Percentiles rank a stretch among this genome's conserved stretches.
Evolutionary conservation across 148 eudicot genomes (phyloP).

Genomic region (Rhododendron mucronatum): DNA sequence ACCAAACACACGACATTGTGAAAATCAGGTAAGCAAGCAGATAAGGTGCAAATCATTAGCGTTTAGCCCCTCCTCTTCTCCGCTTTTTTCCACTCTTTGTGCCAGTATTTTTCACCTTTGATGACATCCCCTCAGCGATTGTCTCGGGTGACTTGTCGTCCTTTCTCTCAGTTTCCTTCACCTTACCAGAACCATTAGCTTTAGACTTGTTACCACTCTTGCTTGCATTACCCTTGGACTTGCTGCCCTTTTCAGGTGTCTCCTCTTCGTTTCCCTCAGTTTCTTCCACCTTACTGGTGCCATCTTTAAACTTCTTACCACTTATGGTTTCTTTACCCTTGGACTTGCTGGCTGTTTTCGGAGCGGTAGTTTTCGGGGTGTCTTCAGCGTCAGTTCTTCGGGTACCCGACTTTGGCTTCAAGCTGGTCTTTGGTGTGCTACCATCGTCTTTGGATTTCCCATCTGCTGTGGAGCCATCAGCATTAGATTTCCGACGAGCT

Average conservation of each 20-base stretch:
- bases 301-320: slow-evolving; percentile 30
- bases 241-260: slow-evolving; percentile 21
- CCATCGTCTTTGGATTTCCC: slow-evolving; percentile 38
- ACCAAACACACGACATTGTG: neutral
- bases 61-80: slow-evolving; percentile 8
- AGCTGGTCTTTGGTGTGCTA: slow-evolving; percentile 19
- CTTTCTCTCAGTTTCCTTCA: slow-evolving; percentile 34
- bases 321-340: slow-evolving; percentile 41
- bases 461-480: slow-evolving; percentile 10
- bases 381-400: slow-evolving; percentile 20
- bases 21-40: neutral
- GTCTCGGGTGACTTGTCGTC: slow-evolving; percentile 28
- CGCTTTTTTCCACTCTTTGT: slow-evolving; percentile 31
- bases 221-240: neutral
- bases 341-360: slow-evolving; percentile 28
- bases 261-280: slow-evolving; percentile 29
- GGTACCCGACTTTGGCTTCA: slow-evolving; percentile 27
- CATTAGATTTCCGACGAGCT: slow-evolving; percentile 12
- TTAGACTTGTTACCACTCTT: slow-evolving; percentile 29
- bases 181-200: slow-evolving; percentile 29
- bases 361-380: slow-evolving; percentile 16
- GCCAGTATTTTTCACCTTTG: slow-evolving; percentile 31
- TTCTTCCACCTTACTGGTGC: slow-evolving; percentile 35
- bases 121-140: slow-evolving; percentile 20
- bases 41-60: neutral